Evolutionary conservation across 805 yeast genomes (phyloP).

Genomic region (Monosporozyma unispora): DNA sequence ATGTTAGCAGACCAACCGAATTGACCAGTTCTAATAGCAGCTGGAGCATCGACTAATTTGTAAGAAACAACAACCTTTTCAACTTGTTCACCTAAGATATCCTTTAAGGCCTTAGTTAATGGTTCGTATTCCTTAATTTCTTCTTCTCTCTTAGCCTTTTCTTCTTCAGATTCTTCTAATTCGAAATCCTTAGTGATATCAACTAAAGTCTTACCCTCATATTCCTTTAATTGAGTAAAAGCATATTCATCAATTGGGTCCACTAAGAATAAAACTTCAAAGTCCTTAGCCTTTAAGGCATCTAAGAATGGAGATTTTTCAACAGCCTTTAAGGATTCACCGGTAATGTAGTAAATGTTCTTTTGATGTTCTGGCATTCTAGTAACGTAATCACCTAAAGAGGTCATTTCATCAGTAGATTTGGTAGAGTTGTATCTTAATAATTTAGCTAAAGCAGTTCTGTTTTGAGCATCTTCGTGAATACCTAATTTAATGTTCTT

Average conservation of each 20-base stretch:
- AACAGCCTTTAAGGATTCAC: slow-evolving; percentile 95
- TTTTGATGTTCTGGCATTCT: slow-evolving; percentile 99
- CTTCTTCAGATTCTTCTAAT: slow-evolving; percentile 97
- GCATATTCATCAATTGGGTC: slow-evolving; percentile 99
- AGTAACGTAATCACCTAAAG: slow-evolving; percentile 93
- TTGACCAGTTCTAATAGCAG: slow-evolving; percentile 99
- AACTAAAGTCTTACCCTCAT: slow-evolving; percentile 97
- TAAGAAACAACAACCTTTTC: slow-evolving; percentile 98
- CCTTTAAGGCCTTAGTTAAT: slow-evolving; percentile 92
- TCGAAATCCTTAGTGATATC: slow-evolving; percentile 99
- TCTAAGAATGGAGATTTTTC: slow-evolving; percentile 99
- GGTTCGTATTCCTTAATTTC: slow-evolving; percentile 88
- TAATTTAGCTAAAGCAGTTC: slow-evolving; percentile 88
- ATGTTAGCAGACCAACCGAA: slow-evolving; percentile 99
- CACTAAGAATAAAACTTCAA: slow-evolving; percentile 93
- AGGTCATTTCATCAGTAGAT: slow-evolving; percentile 87
- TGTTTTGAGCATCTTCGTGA: slow-evolving; percentile 98
- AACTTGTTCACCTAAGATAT: slow-evolving; percentile 94
- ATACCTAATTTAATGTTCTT: slow-evolving; percentile 98
- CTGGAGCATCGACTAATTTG: slow-evolving; percentile 96
- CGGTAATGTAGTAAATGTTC: slow-evolving; percentile 98
- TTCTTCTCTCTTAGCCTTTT: slow-evolving; percentile 87
- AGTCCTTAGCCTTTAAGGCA: slow-evolving; percentile 95
- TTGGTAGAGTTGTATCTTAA: slow-evolving; percentile 96
- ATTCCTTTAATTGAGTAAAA: slow-evolving; percentile 98